Conservation (phyloP, 345 rosid genomes). For the Gossypium mustelinum region DNA sequence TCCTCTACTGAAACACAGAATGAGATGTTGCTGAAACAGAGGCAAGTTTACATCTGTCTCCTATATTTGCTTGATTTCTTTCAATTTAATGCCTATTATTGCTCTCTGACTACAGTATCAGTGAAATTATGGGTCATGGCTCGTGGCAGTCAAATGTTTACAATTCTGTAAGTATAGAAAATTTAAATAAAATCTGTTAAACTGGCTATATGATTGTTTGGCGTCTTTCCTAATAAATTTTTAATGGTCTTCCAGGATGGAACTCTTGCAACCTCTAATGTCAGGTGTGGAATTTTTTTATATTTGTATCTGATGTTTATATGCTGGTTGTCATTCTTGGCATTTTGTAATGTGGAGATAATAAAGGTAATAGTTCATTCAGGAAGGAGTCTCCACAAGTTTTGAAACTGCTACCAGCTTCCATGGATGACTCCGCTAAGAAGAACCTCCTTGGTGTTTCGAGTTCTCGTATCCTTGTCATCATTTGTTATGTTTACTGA, state of each 20-base stretch:
- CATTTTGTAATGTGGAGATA: constrained; percentile 15
- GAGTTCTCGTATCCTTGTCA: constrained; percentile 74
- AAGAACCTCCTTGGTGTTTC: constrained; percentile 59
- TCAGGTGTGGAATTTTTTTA: constrained; percentile 41
- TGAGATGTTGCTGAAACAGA: constrained; percentile 69
- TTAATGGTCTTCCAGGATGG: constrained; percentile 51
- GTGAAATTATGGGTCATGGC: constrained; percentile 73
- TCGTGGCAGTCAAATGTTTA: constrained; percentile 43
- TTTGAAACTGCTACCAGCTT: constrained; percentile 63
- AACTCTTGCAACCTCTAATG: constrained; percentile 42
- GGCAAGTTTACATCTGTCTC: constrained; percentile 46
- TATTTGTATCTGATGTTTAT: background rate
- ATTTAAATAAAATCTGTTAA: constrained; percentile 16
- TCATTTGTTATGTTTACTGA: constrained; percentile 3
- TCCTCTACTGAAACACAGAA: constrained; percentile 53
- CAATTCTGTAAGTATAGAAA: constrained; percentile 47
- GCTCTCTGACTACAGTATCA: constrained; percentile 55
- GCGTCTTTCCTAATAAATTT: constrained; percentile 20
- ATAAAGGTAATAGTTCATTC: constrained; percentile 15
- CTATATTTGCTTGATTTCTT: constrained; percentile 11
- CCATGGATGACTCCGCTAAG: constrained; percentile 73
- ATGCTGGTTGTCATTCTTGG: background rate
- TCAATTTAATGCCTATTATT: constrained; percentile 26
- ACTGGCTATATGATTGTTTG: background rate
- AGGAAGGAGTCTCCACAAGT: constrained; percentile 73